Evolutionary conservation across 2,329 filamentous ascomycete genomes (phyloP).

Genomic region (Harringtonia aguacate): DNA sequence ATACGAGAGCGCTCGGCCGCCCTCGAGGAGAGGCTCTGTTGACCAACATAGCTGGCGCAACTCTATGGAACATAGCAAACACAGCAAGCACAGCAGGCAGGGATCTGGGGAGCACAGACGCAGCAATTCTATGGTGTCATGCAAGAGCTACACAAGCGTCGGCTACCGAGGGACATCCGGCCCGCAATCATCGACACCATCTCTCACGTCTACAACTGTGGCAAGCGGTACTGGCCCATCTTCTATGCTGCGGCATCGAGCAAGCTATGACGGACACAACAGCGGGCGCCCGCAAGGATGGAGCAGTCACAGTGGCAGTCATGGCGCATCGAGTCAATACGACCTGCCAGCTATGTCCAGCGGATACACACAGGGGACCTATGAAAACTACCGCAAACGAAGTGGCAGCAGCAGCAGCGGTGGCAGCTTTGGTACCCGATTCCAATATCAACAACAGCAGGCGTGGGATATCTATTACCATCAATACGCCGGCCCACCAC

Average conservation of each 20-base stretch:
- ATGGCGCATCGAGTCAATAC: neutral
- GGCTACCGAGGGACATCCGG: neutral
- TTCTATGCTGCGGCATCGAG: conserved; percentile 19
- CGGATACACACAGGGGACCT: conserved; percentile 1
- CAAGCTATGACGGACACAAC: conserved; percentile 22
- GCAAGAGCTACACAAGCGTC: conserved; percentile 12
- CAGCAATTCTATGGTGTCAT: conserved; percentile 20
- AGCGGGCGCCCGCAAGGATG: conserved; percentile 11
- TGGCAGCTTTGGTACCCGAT: conserved; percentile 10
- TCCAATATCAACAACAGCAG: conserved; percentile 10
- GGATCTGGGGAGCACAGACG: conserved; percentile 13
- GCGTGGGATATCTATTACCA: conserved; percentile 22
- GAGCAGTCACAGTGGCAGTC: neutral
- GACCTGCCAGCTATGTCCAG: conserved; percentile 3
- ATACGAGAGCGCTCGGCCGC: no score
- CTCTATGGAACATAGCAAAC: neutral
- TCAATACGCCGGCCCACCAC: conserved; percentile 21
- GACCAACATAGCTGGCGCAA: no score
- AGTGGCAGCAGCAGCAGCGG: conserved; percentile 3
- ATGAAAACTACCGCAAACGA: conserved; percentile 4
- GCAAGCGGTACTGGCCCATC: neutral
- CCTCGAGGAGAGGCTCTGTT: no score
- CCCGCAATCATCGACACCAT: neutral
- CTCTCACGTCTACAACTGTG: neutral
- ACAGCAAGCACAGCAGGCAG: neutral